phyloP scores from a whole-genome alignment of 305 asterid genomes.

The Fraxinus paxiana region DNA sequence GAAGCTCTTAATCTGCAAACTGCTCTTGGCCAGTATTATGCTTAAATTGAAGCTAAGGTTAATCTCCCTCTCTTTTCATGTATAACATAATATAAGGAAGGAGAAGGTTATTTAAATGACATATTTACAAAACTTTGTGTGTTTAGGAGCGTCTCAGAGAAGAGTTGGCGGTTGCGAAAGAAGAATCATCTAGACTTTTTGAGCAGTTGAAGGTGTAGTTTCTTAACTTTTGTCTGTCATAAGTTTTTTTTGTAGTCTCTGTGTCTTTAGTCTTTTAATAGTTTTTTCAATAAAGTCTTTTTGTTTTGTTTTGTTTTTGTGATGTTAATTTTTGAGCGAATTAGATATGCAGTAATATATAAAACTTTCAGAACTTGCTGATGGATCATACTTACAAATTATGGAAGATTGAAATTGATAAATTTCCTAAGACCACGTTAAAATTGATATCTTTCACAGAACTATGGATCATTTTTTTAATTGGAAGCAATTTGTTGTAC shows the following conservation, averaged over 20 bases:
- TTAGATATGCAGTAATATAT: background rate
- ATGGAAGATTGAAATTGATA: too few species aligned
- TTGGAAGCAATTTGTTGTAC: too few species aligned
- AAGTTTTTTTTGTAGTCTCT: conserved; percentile 10
- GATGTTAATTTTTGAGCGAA: background rate
- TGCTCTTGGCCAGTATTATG: conserved; percentile 97
- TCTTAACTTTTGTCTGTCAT: conserved; percentile 12
- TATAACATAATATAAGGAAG: conserved; percentile 17
- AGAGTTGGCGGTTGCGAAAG: conserved; percentile 65
- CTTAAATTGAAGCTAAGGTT: conserved; percentile 99
- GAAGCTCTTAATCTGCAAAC: conserved; percentile 94
- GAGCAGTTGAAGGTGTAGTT: conserved; percentile 65
- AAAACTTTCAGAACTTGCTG: too few species aligned
- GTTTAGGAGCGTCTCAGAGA: conserved; percentile 81
- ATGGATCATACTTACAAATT: too few species aligned
- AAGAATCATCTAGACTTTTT: conserved; percentile 62
- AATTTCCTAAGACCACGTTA: too few species aligned
- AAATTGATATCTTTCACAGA: too few species aligned
- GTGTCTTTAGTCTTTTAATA: conserved; percentile 12
- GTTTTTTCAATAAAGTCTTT: too few species aligned
- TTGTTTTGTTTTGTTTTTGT: too few species aligned
- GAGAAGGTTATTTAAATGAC: background rate
- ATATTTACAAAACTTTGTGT: conserved; percentile 6
- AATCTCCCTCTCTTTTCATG: background rate
- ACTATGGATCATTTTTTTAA: too few species aligned